Evolutionary conservation across 768 basidiomycete species (phyloP).

Genomic region (Asterophora parasitica): DNA sequence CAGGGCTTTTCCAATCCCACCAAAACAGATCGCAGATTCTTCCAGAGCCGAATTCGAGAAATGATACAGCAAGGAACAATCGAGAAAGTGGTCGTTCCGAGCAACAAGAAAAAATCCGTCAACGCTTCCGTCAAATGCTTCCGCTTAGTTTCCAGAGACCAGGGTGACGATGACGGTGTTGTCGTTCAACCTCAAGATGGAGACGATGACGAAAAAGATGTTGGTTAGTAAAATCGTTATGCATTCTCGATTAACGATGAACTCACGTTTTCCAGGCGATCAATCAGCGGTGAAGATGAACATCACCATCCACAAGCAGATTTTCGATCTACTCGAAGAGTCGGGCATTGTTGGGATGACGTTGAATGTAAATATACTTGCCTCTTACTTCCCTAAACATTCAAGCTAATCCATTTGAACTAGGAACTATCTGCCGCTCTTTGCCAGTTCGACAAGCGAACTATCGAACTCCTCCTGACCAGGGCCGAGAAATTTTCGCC

Average conservation of each 20-base stretch:
- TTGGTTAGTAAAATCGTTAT: constrained; percentile 16
- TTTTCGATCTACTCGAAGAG: constrained; percentile 67
- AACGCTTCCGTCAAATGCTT: constrained; percentile 58
- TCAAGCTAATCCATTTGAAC: background rate
- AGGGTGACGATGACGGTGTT: constrained; percentile 28
- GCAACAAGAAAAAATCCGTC: constrained; percentile 41
- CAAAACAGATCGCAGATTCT: constrained; percentile 78
- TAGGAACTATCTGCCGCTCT: constrained; percentile 64
- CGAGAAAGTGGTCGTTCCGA: constrained; percentile 70
- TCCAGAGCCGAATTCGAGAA: constrained; percentile 68
- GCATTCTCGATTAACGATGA: background rate
- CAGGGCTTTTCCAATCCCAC: constrained; percentile 76
- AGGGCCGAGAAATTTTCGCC: constrained; percentile 60
- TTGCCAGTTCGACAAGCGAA: constrained; percentile 73
- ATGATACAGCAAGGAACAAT: constrained; percentile 69
- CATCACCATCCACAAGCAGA: constrained; percentile 72
- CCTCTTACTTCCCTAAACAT: background rate
- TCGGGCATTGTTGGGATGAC: constrained; percentile 69
- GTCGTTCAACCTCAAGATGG: constrained; percentile 39
- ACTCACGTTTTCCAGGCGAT: constrained; percentile 18
- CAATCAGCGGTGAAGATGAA: constrained; percentile 49
- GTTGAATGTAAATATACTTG: constrained; percentile 46
- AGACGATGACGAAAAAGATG: constrained; percentile 34
- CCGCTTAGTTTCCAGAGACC: constrained; percentile 50
- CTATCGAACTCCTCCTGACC: constrained; percentile 73